Base-by-base conservation (phyloP, 805 yeast species). In the Ogataea ramenticola region DNA sequence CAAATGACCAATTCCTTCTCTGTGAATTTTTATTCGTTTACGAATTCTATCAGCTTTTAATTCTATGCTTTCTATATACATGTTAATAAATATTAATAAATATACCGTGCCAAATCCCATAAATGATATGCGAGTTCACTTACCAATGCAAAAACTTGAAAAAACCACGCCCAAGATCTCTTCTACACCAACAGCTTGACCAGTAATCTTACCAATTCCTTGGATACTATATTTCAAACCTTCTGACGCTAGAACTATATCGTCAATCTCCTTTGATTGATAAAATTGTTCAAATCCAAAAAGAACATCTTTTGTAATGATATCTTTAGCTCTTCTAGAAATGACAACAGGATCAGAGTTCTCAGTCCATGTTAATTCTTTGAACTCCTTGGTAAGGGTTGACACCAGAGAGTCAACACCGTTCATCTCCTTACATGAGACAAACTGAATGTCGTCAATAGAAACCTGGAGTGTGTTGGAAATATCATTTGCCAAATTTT, bases 151-250 rank as follows among this genome's bases (percentile, higher is more conserved):
- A 60, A 93, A 93, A 48, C 80, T 84, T 2, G 96, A 81, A 57
- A 93, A 93, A 0, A 93, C 93, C 1, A 86, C 91, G 1, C 93
- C 96, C 5, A 93, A 67, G 0, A 93, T 80, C 56, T 93, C 98
- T 53, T 93, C 97, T 0, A 90, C 73, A 0, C 95, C 96, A 14
- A 91, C 79, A 0, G 87, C 76, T 34, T 86, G 85, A 1, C 98
- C 99, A 0, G 97, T 90, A 22, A 93, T 85, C 55, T 82, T 86
- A 0, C 97, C 97, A 33, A 93, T 84, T 0, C 96, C 96, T 14
- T 83, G 88, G 17, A 83, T 79, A 1, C 96, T 80, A 41, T 74
- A 74, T 40, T 75, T 74, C 34, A 93, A 67, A 44, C 84, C 81
- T 47, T 91, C 96, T 0, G 86, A 68, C 0, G 96, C 95, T 33